Percentiles rank a stretch among this genome's conserved stretches.
Evolutionary conservation across 2,329 filamentous ascomycete species (phyloP).

Genomic region (Claviceps pazoutovae): DNA sequence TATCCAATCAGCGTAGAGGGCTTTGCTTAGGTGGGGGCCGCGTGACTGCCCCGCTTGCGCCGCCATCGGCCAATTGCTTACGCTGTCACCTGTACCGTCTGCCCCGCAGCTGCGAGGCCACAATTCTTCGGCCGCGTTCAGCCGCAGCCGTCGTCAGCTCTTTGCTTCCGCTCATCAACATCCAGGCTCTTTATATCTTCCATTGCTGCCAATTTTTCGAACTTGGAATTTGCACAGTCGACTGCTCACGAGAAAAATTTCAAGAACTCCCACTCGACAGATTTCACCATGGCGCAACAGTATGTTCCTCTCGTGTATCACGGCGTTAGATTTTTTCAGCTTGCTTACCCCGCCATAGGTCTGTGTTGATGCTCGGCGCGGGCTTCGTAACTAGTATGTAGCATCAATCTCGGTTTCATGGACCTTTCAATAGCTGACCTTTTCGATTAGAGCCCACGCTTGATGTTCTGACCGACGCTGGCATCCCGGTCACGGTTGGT

Average conservation of each 20-base stretch:
- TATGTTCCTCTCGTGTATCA: neutral
- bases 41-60: neutral
- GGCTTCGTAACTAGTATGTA: constrained; percentile 37
- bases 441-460: constrained; percentile 38
- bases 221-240: neutral
- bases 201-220: neutral
- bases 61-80: constrained; percentile 2
- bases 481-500: constrained; percentile 52
- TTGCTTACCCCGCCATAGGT: constrained; percentile 3
- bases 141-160: neutral
- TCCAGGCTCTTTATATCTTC: neutral
- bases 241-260: neutral
- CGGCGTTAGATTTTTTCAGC: neutral
- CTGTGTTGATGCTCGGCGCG: constrained; percentile 32
- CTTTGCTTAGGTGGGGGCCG: neutral
- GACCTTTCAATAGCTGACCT: neutral
- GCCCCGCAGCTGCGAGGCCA: constrained; percentile 4
- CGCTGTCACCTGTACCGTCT: neutral
- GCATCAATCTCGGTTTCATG: neutral
- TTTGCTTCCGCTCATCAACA: neutral
- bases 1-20: no score
- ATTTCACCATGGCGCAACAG: constrained; percentile 3
- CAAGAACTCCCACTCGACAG: neutral
- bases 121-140: constrained; percentile 1
- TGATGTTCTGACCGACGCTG: constrained; percentile 46